Conservation (phyloP, 2,329 filamentous ascomycete species). For the Triangularia verruculosa region DNA sequence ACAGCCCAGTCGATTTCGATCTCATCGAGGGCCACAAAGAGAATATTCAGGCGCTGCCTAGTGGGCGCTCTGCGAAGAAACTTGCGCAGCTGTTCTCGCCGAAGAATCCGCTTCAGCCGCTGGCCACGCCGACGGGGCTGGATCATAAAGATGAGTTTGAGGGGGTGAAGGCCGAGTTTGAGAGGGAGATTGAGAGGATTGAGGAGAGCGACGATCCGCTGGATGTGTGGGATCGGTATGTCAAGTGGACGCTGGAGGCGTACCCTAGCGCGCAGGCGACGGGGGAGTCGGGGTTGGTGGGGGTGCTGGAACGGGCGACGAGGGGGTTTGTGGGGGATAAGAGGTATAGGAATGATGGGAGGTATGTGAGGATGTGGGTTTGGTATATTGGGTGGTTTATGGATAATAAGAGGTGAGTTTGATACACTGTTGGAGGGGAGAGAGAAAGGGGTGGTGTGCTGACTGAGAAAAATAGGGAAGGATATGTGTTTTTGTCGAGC, state of each 20-base stretch:
- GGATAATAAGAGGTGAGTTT: conserved; percentile 84
- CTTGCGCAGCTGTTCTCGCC: conserved; percentile 79
- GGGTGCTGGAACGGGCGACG: conserved; percentile 87
- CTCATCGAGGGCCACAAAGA: conserved; percentile 96
- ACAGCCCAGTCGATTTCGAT: conserved; percentile 71
- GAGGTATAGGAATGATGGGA: conserved; percentile 92
- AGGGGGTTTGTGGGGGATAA: conserved; percentile 80
- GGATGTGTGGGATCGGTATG: conserved; percentile 93
- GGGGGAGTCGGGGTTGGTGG: conserved; percentile 82
- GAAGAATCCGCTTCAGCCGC: conserved; percentile 53
- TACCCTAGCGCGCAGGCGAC: conserved; percentile 94
- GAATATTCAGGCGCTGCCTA: conserved; percentile 91
- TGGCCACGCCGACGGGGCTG: conserved; percentile 61
- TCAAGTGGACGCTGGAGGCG: conserved; percentile 92
- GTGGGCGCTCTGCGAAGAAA: conserved; percentile 82
- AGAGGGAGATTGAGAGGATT: conserved; percentile 74
- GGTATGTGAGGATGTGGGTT: conserved; percentile 91
- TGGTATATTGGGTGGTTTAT: conserved; percentile 92
- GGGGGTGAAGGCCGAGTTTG: conserved; percentile 76
- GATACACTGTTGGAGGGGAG: no score
- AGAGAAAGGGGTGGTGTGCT: no score
- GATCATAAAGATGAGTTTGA: conserved; percentile 74
- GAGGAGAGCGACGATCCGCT: conserved; percentile 91
- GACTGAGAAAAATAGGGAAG: no score
- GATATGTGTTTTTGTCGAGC: conserved; percentile 75